phyloP scores from a whole-genome alignment of 2,329 filamentous ascomycete genomes.

The Clarireedia monteithiana region DNA sequence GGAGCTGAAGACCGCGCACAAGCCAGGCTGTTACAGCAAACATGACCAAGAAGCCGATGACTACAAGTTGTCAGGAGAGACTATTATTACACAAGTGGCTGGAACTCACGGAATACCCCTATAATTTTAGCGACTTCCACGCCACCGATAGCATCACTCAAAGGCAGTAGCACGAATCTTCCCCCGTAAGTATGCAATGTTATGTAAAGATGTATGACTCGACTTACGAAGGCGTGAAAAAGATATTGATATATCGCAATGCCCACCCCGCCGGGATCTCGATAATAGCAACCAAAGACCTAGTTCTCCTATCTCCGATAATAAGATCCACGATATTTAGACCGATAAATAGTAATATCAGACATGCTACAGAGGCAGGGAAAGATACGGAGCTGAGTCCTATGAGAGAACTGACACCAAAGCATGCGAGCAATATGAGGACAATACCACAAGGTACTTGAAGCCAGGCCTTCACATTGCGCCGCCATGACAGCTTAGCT shows the following conservation, averaged over 20 bases:
- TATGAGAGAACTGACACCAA: constrained; percentile 35
- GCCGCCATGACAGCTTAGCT: constrained; percentile 23
- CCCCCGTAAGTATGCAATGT: constrained; percentile 1
- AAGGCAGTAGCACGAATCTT: constrained; percentile 47
- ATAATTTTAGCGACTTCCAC: constrained; percentile 52
- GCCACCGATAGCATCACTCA: constrained; percentile 46
- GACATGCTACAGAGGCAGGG: constrained; percentile 50
- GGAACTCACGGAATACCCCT: constrained; percentile 44
- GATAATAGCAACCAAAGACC: constrained; percentile 39
- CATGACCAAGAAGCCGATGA: constrained; percentile 47
- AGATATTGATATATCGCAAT: constrained; percentile 13
- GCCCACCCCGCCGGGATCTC: constrained; percentile 37
- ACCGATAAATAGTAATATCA: constrained; percentile 45
- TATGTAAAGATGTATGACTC: background rate
- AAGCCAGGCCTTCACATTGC: constrained; percentile 38
- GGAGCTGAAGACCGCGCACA: constrained; percentile 44
- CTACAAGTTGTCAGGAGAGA: constrained; percentile 28
- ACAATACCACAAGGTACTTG: constrained; percentile 39
- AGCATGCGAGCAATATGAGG: constrained; percentile 33
- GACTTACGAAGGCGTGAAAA: constrained; percentile 13
- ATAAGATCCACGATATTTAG: constrained; percentile 40
- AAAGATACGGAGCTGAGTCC: constrained; percentile 44
- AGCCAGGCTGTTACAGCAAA: constrained; percentile 46
- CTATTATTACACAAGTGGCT: background rate
- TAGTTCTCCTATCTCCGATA: constrained; percentile 42